phyloP scores from a whole-genome alignment of 139 green algal species.

The Chlorella sp. region DNA sequence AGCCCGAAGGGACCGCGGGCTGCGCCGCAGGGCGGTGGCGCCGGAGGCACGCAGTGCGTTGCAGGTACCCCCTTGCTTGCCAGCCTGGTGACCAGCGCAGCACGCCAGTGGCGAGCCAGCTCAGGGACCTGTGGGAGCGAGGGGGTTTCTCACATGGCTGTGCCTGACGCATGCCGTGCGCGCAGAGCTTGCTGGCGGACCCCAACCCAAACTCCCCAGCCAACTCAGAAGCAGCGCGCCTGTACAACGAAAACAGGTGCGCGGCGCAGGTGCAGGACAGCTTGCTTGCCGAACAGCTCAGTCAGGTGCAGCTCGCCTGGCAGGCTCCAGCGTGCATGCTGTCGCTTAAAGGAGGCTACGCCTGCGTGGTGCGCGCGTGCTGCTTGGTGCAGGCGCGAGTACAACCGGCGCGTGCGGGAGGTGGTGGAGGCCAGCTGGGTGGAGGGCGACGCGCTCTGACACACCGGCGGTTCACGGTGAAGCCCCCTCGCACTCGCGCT shows the following conservation, averaged over 20 bases:
- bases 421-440: constrained; percentile 78
- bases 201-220: constrained; percentile 97
- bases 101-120: too few species aligned
- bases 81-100: too few species aligned
- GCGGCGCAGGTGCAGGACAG: not conserved
- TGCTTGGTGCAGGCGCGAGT: constrained; percentile 60
- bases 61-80: too few species aligned
- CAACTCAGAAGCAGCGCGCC: constrained; percentile 90
- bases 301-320: not conserved
- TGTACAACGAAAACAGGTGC: constrained; percentile 86
- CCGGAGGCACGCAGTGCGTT: too few species aligned
- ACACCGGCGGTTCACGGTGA: too few species aligned
- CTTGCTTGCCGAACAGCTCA: not conserved
- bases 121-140: too few species aligned
- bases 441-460: constrained; percentile 21
- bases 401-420: constrained; percentile 85
- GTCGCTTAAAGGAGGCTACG: not conserved
- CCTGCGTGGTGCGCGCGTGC: not conserved
- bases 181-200: constrained; percentile 92
- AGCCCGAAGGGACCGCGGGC: too few species aligned
- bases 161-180: too few species aligned
- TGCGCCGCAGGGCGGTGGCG: too few species aligned
- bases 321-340: not conserved
- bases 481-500: too few species aligned
- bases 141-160: too few species aligned